Evolutionary conservation across 1,139 yeast species (phyloP), one percentile per base, ranked within the genome.

Genomic region (Williopsis jadinii): DNA sequence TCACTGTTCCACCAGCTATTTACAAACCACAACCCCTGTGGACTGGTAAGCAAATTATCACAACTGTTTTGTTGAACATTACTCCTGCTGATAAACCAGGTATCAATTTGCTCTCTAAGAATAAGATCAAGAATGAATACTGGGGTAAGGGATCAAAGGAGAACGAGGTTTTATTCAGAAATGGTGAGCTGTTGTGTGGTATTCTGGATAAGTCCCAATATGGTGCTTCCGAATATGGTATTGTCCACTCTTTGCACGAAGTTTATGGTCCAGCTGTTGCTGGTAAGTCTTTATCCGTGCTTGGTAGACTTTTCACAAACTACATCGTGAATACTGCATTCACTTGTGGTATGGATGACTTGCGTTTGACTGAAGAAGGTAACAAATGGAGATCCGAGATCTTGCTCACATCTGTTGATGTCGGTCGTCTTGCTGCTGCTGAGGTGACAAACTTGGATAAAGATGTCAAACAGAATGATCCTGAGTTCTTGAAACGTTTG

Each of bases 311-410:
- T 44, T 92, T 94, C 67, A 94, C 99, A 35, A 87, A 87, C 61
- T 94, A 88, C 63, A 88, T 84, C 56, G 92, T 84, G 77, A 75
- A 80, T 70, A 84, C 87, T 43, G 98, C 96, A 2, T 85, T 94
- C 60, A 92, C 98, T 9, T 94, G 99, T 80, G 98, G 99, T 75
- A 94, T 94, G 98, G 99, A 94, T 62, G 99, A 94, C 67, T 74
- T 94, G 63, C 80, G 96, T 61, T 75, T 94, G 54, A 92, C 97
- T 24, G 77, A 66, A 8, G 95, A 87, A 55, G 99, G 99, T 61
- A 90, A 94, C 62, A 60, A 70, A 45, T 83, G 95, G 95, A 80
- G 99, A 71, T 68, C 68, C 15, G 94, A 87, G 41, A 84, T 92
- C 48, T 73, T 94, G 61, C 69, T 75, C 51, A 79, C 80, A 50